A percentile compares a stretch with the other conserved stretches of the same genome.
phyloP scores from a whole-genome alignment of 1,284 basidiomycete genomes.

The Pascua guehoae region DNA sequence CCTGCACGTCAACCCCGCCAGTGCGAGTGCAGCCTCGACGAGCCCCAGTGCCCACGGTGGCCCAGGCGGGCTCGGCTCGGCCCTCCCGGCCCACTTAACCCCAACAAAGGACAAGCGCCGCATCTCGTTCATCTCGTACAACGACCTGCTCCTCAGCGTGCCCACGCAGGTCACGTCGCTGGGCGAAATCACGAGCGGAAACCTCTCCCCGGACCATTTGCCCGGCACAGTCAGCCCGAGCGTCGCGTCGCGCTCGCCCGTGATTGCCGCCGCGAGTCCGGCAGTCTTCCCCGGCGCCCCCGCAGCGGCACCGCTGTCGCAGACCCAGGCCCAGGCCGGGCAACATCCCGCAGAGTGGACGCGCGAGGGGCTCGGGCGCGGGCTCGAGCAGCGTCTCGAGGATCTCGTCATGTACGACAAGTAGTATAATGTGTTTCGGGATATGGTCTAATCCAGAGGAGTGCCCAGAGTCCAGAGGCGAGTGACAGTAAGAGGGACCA shows the following conservation, averaged over 20 bases:
- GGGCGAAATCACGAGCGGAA: conserved; percentile 62
- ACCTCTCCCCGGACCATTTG: conserved; percentile 46
- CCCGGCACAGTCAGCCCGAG: conserved; percentile 43
- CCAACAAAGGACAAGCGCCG: conserved; percentile 45
- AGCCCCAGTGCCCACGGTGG: neutral
- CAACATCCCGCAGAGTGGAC: conserved; percentile 58
- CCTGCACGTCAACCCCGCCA: neutral
- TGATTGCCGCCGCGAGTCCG: conserved; percentile 14
- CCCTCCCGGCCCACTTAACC: conserved; percentile 58
- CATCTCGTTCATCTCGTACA: conserved; percentile 83
- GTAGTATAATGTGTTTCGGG: neutral
- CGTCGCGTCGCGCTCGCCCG: conserved; percentile 51
- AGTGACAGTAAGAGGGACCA: neutral
- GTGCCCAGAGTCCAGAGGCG: neutral
- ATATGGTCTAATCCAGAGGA: neutral
- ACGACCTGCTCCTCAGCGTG: conserved; percentile 71
- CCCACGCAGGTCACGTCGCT: conserved; percentile 68
- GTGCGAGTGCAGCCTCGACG: neutral
- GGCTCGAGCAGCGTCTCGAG: conserved; percentile 74
- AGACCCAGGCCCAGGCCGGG: conserved; percentile 52
- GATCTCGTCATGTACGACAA: conserved; percentile 24
- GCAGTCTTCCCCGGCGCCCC: neutral
- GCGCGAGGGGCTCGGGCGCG: conserved; percentile 70
- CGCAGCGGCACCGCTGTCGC: too few relatives aligned
- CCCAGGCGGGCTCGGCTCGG: conserved; percentile 17